These are phyloP conservation scores for Colletotrichum gigasporum DNA, from an alignment of 2,329 filamentous ascomycete species.

Conservation along the genomic window DNA sequence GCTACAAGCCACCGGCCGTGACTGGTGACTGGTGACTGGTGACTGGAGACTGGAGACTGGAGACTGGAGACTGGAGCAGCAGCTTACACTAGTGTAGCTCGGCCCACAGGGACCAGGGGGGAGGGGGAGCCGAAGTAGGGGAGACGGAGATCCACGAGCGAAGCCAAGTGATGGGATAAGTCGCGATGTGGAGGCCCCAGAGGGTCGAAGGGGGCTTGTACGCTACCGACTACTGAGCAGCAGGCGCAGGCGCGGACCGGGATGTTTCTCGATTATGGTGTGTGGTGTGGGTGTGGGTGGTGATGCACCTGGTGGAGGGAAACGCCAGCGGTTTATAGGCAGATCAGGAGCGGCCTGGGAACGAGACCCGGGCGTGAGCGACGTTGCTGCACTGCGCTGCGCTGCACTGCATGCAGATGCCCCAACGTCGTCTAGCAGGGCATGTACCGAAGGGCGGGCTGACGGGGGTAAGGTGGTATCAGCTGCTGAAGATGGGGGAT, in stretches of 20 bases:
- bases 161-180: slow-evolving; percentile 21
- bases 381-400: slow-evolving; percentile 8
- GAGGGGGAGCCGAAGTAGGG: slow-evolving; percentile 21
- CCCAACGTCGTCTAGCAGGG: slow-evolving; percentile 12
- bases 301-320: slow-evolving; percentile 16
- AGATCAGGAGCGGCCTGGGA: background rate
- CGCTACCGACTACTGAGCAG: too few species aligned
- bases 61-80: slow-evolving; percentile 19
- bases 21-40: too few species aligned
- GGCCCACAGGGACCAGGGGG: slow-evolving; percentile 24
- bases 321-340: slow-evolving; percentile 11
- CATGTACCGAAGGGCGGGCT: slow-evolving; percentile 6
- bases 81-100: slow-evolving; percentile 18
- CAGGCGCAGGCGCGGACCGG: slow-evolving; percentile 10
- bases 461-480: slow-evolving; percentile 10
- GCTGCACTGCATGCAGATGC: slow-evolving; percentile 21
- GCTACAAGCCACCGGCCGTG: too few species aligned
- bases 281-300: slow-evolving; percentile 8
- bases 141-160: slow-evolving; percentile 15
- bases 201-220: slow-evolving; percentile 4
- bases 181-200: slow-evolving; percentile 16
- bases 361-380: background rate
- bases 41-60: too few species aligned
- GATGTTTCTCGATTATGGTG: slow-evolving; percentile 27
- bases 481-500: background rate